These are phyloP conservation scores for Stenocarpella maydis DNA, from an alignment of 2,329 filamentous ascomycete species.

Conservation along the genomic window DNA sequence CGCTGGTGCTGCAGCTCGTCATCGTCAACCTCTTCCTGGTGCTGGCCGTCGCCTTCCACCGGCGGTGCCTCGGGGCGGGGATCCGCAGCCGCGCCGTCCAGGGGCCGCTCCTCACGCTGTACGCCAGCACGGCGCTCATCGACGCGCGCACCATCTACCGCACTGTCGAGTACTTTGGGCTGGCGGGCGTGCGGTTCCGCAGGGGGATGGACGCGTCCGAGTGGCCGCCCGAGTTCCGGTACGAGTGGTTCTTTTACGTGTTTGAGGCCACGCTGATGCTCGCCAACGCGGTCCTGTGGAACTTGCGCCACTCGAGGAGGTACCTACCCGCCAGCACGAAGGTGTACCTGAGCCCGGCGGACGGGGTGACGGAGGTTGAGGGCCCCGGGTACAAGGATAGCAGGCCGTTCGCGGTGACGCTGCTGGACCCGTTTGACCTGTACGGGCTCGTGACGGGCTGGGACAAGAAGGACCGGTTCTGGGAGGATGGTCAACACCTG, in stretches of 20 bases:
- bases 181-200: conserved; percentile 45
- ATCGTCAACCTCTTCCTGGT: conserved; percentile 55
- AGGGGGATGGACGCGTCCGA: conserved; percentile 39
- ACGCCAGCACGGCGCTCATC: conserved; percentile 54
- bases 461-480: conserved; percentile 40
- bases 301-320: conserved; percentile 48
- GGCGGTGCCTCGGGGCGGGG: conserved; percentile 41
- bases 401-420: conserved; percentile 38
- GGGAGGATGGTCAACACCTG: conserved; percentile 35
- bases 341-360: conserved; percentile 50
- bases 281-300: conserved; percentile 49
- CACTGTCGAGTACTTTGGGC: conserved; percentile 55
- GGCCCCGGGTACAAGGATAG: conserved; percentile 44
- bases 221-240: conserved; percentile 48
- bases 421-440: conserved; percentile 45
- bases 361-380: conserved; percentile 48
- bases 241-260: conserved; percentile 56
- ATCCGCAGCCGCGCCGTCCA: conserved; percentile 36
- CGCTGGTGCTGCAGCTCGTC: conserved; percentile 55
- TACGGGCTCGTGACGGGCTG: conserved; percentile 37
- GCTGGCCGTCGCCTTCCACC: conserved; percentile 56
- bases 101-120: conserved; percentile 49
- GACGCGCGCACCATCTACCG: conserved; percentile 59
- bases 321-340: conserved; percentile 48
- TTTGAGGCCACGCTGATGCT: conserved; percentile 54